A percentile compares a stretch with the other conserved stretches of the same genome.
Evolutionary conservation across 2,329 filamentous ascomycete species (phyloP).

Genomic region (Aurifilum marmelostoma): DNA sequence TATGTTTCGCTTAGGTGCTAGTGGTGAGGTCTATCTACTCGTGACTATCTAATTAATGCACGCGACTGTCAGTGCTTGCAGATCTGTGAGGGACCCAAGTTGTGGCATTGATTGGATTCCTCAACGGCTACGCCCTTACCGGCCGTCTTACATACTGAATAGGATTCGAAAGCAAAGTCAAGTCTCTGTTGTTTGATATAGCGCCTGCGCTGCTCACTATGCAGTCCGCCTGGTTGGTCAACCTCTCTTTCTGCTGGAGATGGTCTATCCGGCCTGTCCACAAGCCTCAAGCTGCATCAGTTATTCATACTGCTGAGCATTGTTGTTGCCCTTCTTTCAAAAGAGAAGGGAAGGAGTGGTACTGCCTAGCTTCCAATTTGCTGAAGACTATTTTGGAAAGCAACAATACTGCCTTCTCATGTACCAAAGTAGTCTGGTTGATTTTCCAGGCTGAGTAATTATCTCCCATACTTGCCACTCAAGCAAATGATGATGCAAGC

Average conservation of each 20-base stretch:
- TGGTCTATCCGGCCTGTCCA: no score
- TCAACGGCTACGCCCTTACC: not conserved
- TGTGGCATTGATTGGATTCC: not conserved
- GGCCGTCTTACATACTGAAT: not conserved
- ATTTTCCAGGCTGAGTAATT: no score
- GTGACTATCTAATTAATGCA: not conserved
- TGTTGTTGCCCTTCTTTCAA: not conserved
- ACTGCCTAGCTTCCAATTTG: not conserved
- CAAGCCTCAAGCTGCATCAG: no score
- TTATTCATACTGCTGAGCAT: not conserved
- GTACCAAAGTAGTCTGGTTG: no score
- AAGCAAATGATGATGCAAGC: no score
- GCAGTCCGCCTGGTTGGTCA: not conserved
- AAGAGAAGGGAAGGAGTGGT: not conserved
- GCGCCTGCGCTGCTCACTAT: not conserved
- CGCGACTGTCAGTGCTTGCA: not conserved
- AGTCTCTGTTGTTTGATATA: not conserved
- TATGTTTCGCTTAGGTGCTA: not conserved
- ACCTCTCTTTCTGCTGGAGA: no score
- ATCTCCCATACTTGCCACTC: no score
- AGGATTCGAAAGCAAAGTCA: not conserved
- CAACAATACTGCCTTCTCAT: no score
- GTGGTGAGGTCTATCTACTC: not conserved
- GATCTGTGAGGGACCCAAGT: no score
- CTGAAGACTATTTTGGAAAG: no score